Conservation (phyloP, 2,329 filamentous ascomycete species). For the Zalaria sp. region DNA sequence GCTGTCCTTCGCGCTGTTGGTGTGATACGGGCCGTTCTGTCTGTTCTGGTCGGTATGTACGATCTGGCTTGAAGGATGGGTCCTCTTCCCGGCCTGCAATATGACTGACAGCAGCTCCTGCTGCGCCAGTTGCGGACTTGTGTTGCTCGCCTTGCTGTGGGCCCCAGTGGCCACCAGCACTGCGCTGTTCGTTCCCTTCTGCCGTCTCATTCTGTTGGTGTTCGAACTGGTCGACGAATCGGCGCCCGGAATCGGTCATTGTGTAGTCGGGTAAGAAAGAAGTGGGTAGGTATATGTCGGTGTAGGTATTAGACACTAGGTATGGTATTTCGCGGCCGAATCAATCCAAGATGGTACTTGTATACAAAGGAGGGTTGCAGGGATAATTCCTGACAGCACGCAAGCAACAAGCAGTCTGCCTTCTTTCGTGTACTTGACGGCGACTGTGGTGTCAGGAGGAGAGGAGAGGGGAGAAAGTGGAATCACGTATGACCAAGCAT, state of each 20-base stretch:
- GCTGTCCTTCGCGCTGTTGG: slow-evolving; percentile 6
- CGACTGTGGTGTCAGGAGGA: no score
- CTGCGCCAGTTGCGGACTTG: background rate
- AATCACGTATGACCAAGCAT: no score
- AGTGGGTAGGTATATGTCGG: background rate
- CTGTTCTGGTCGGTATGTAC: background rate
- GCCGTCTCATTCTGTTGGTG: slow-evolving; percentile 4
- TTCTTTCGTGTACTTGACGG: no score
- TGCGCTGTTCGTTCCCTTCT: background rate
- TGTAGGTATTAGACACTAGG: background rate
- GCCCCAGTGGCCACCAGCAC: background rate
- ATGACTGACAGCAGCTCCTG: slow-evolving; percentile 1
- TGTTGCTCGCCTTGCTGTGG: background rate
- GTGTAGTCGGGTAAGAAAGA: no score
- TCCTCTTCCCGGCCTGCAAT: slow-evolving; percentile 2
- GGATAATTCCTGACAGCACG: no score
- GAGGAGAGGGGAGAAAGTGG: no score
- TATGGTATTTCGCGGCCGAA: no score
- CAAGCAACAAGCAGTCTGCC: no score
- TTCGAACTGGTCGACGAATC: slow-evolving; percentile 2
- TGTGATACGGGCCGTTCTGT: slow-evolving; percentile 1
- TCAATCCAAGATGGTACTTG: no score
- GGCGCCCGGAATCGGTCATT: background rate
- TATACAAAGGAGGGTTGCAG: no score
- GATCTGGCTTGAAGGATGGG: slow-evolving; percentile 1